Base-by-base conservation (phyloP, 176 grass and related monocot species). In the Aechmea fasciata region DNA sequence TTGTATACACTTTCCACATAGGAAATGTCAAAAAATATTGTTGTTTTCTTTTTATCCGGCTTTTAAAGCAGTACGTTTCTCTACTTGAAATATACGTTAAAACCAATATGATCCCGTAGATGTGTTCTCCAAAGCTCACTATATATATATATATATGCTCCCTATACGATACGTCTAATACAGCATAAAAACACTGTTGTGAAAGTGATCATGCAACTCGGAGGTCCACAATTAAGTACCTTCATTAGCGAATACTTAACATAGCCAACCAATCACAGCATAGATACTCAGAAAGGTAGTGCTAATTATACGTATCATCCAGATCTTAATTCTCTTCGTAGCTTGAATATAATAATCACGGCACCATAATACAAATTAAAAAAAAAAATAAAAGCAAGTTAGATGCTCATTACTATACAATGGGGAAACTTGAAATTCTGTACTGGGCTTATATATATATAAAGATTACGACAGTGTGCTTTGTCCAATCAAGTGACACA, bases 191-290 rank as follows among this genome's bases (percentile, higher is more conserved):
- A 41, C 4, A 41, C 33, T 41, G 33, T 7, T 59, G 13, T 66
- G 65, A 48, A 57, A 75, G 68, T 84, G 78, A 81, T 75, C 73
- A 66, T 50, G 33, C 49, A 41, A 14, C 24, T 18, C 64, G 15
- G 15, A 57, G 3, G 52, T 13, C 12, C 51, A 53, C 14, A 14
- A n/a, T n/a, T n/a, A n/a, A 14, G 52, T 15, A 19, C 3, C 20
- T 22, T 18, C 28, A 25, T 13, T 53, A 59, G 55, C 75, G 74
- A 64, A 52, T 63, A 41, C 61, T 74, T 63, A 19, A 23, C 61
- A 71, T 78, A 74, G 78, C 67, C 78, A 88, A 63, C 78, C 67
- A 84, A 75, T 88, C 71, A 84, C 71, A 75, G 67, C 71, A 72
- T 68, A 74, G 66, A 64, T 23, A 67, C 26, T 18, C 47, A 24